These are phyloP conservation scores for Carex arenaria DNA, from an alignment of 202 grass and related monocot species.

Conservation along the genomic window DNA sequence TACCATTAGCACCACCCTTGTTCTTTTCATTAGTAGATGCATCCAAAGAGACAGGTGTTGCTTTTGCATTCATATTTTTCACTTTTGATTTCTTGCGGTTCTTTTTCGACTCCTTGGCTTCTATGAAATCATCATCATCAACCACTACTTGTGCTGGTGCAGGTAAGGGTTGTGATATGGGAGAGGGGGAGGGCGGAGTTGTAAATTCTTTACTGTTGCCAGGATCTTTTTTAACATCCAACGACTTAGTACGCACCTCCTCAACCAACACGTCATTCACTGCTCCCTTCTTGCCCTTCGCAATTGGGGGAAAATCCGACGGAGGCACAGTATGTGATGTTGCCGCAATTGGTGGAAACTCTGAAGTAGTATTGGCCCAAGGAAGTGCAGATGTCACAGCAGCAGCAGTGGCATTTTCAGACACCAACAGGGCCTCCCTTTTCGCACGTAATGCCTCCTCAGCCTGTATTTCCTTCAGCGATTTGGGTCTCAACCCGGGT, in stretches of 20 bases:
- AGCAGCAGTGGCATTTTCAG: slow-evolving; percentile 29
- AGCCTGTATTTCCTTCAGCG: slow-evolving; percentile 86
- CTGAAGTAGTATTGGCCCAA: slow-evolving; percentile 39
- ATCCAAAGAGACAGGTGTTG: slow-evolving; percentile 49
- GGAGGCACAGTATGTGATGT: slow-evolving; percentile 6
- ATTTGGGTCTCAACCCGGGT: slow-evolving; percentile 69
- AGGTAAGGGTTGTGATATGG: slow-evolving; percentile 10
- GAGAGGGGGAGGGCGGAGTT: slow-evolving; percentile 35
- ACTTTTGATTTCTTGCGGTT: slow-evolving; percentile 80
- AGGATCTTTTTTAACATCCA: slow-evolving; percentile 46
- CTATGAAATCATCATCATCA: slow-evolving; percentile 84
- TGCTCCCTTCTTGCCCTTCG: slow-evolving; percentile 62
- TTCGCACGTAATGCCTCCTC: slow-evolving; percentile 78
- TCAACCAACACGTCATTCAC: slow-evolving; percentile 85
- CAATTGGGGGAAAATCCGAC: slow-evolving; percentile 38
- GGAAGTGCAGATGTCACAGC: slow-evolving; percentile 47
- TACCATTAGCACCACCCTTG: slow-evolving; percentile 18
- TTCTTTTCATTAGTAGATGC: slow-evolving; percentile 29
- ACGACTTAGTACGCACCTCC: slow-evolving; percentile 64
- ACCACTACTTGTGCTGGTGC: slow-evolving; percentile 34
- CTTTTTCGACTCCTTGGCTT: slow-evolving; percentile 92
- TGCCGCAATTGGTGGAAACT: slow-evolving; percentile 40
- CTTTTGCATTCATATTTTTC: slow-evolving; percentile 50
- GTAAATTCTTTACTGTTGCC: slow-evolving; percentile 23
- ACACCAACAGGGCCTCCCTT: slow-evolving; percentile 36